Conservation (phyloP, 768 basidiomycete genomes). For the Lenzites betulinus region DNA sequence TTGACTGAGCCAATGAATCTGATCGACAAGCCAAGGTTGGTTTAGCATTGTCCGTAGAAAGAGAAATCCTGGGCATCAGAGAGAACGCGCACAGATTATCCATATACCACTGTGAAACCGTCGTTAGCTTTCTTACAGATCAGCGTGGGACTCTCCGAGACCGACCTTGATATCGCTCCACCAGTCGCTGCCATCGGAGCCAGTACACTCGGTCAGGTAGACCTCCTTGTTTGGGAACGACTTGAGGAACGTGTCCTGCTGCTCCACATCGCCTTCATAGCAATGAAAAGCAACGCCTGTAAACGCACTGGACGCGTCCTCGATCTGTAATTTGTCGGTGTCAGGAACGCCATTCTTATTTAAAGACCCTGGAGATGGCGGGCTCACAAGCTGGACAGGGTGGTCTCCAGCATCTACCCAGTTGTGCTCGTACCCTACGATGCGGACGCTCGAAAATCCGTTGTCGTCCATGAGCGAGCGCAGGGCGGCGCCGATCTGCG, state of each 20-base stretch:
- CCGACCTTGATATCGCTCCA: slow-evolving; percentile 76
- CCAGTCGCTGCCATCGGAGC: slow-evolving; percentile 71
- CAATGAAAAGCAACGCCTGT: slow-evolving; percentile 74
- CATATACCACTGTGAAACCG: slow-evolving; percentile 81
- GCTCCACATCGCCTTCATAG: slow-evolving; percentile 54
- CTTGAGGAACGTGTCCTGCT: slow-evolving; percentile 58
- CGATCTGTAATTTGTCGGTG: too few relatives aligned
- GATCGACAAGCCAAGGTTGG: slow-evolving; percentile 22
- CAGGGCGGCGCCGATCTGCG: slow-evolving; percentile 56
- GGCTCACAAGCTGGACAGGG: slow-evolving; percentile 52
- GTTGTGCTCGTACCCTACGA: slow-evolving; percentile 76
- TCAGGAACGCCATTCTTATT: too few relatives aligned
- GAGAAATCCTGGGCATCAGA: too few relatives aligned
- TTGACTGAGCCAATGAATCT: slow-evolving; percentile 45
- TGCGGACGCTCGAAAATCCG: slow-evolving; percentile 56
- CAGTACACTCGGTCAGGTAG: slow-evolving; percentile 63
- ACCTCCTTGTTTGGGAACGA: slow-evolving; percentile 61
- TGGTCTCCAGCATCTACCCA: slow-evolving; percentile 70
- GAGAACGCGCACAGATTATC: slow-evolving; percentile 50
- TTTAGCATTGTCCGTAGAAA: too few relatives aligned
- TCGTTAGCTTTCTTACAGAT: too few relatives aligned
- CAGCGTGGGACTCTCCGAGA: too few relatives aligned
- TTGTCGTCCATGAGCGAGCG: slow-evolving; percentile 65
- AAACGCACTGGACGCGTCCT: slow-evolving; percentile 55
- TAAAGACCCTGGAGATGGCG: too few relatives aligned